These are phyloP conservation scores for Ophiostoma pallidulum DNA, from an alignment of 2,329 filamentous ascomycete species.

Conservation along the genomic window DNA sequence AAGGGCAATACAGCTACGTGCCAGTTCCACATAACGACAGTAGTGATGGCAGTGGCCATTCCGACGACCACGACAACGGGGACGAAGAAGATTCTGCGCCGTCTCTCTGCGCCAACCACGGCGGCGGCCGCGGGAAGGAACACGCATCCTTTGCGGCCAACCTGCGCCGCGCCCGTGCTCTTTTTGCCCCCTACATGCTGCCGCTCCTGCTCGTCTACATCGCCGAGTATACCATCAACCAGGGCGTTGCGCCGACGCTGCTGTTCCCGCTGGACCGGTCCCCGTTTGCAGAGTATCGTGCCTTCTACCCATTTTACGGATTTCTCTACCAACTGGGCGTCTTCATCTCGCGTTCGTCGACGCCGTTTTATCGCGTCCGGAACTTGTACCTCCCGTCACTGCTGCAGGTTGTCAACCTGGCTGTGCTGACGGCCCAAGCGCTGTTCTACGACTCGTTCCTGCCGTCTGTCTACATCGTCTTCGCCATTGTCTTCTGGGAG, in stretches of 20 bases:
- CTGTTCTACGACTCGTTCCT: constrained; percentile 60
- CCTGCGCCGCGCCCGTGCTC: constrained; percentile 54
- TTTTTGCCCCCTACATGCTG: constrained; percentile 79
- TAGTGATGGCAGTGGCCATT: constrained; percentile 27
- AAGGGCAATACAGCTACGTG: constrained; percentile 19
- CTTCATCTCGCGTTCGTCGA: constrained; percentile 86
- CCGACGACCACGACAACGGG: constrained; percentile 19
- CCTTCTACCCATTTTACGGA: constrained; percentile 90
- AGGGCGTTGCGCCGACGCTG: constrained; percentile 81
- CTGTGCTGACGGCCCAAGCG: constrained; percentile 64
- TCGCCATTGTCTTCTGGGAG: constrained; percentile 84
- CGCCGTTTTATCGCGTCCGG: constrained; percentile 75
- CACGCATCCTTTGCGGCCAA: constrained; percentile 33
- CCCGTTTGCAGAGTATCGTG: constrained; percentile 72
- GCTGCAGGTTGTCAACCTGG: constrained; percentile 71
- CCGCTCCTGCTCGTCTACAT: constrained; percentile 88
- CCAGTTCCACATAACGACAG: constrained; percentile 27
- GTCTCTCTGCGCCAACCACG: no score
- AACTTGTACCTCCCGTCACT: constrained; percentile 72
- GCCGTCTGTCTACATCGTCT: constrained; percentile 78
- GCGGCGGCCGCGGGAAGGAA: no score
- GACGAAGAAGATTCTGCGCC: constrained; percentile 17
- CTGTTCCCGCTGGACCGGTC: constrained; percentile 70
- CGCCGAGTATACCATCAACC: constrained; percentile 95
- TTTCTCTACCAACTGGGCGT: constrained; percentile 93